Evolutionary conservation across 345 rosid genomes (phyloP).

Genomic region (Chamaenerion angustifolium): DNA sequence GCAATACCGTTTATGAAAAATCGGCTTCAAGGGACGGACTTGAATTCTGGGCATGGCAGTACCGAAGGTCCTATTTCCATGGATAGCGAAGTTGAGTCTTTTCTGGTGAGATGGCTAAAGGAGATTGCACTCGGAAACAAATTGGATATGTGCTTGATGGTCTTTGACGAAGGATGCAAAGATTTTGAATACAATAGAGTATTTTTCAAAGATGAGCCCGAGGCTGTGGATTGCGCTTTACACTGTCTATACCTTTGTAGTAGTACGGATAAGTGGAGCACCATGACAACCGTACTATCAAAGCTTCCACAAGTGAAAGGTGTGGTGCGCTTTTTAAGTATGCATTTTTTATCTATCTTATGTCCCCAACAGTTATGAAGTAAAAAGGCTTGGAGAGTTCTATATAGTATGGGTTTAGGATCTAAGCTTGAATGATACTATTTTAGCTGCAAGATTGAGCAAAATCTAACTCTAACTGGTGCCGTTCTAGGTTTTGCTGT

Average conservation of each 20-base stretch:
- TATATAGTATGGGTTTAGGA: too few species aligned
- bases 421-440: neutral
- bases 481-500: constrained; percentile 21
- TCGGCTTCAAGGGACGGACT: constrained; percentile 15
- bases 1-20: constrained; percentile 77
- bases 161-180: constrained; percentile 74
- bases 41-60: constrained; percentile 4
- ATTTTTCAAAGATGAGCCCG: constrained; percentile 59
- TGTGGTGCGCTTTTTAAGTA: constrained; percentile 17
- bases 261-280: constrained; percentile 68
- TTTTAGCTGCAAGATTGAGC: neutral
- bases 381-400: neutral
- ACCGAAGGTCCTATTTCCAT: too few species aligned
- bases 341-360: neutral
- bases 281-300: constrained; percentile 68
- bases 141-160: constrained; percentile 59
- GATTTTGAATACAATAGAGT: constrained; percentile 28
- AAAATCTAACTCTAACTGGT: constrained; percentile 23
- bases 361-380: too few species aligned
- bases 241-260: constrained; percentile 68
- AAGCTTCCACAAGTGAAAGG: constrained; percentile 73
- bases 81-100: constrained; percentile 34
- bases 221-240: constrained; percentile 68
- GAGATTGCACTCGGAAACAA: constrained; percentile 62
- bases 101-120: constrained; percentile 80